phyloP scores from a whole-genome alignment of 1,284 basidiomycete genomes.

The Mycosarcoma mackinlayi region DNA sequence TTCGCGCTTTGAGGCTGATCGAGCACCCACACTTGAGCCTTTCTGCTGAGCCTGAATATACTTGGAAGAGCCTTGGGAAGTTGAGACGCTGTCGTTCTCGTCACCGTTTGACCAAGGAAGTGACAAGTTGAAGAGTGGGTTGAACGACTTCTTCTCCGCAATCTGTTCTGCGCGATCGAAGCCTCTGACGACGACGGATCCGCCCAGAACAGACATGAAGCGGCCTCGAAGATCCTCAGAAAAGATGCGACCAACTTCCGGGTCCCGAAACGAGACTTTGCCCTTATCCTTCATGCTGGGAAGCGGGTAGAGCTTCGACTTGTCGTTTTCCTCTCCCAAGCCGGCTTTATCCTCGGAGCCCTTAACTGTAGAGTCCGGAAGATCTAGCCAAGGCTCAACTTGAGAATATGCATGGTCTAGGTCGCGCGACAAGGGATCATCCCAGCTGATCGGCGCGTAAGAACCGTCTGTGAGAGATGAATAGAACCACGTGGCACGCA shows the following conservation, averaged over 20 bases:
- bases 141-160: constrained; percentile 35
- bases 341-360: constrained; percentile 5
- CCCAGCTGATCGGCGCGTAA: constrained; percentile 60
- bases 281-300: constrained; percentile 62
- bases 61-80: constrained; percentile 4
- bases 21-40: constrained; percentile 38
- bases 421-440: constrained; percentile 61
- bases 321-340: constrained; percentile 42
- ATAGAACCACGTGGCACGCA: constrained; percentile 69
- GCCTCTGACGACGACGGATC: constrained; percentile 59
- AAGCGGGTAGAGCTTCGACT: constrained; percentile 46
- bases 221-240: constrained; percentile 51
- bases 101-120: constrained; percentile 46
- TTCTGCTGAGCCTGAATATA: constrained; percentile 18
- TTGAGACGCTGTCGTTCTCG: background rate
- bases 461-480: constrained; percentile 54
- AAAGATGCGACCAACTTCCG: constrained; percentile 68
- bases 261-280: constrained; percentile 60
- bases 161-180: constrained; percentile 55
- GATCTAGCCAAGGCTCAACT: constrained; percentile 65
- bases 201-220: constrained; percentile 58
- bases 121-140: constrained; percentile 27
- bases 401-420: constrained; percentile 67
- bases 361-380: constrained; percentile 18
- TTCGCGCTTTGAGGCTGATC: constrained; percentile 27